Conservation (phyloP, 495 filamentous ascomycete genomes). For the Aeminium ludgeri region DNA sequence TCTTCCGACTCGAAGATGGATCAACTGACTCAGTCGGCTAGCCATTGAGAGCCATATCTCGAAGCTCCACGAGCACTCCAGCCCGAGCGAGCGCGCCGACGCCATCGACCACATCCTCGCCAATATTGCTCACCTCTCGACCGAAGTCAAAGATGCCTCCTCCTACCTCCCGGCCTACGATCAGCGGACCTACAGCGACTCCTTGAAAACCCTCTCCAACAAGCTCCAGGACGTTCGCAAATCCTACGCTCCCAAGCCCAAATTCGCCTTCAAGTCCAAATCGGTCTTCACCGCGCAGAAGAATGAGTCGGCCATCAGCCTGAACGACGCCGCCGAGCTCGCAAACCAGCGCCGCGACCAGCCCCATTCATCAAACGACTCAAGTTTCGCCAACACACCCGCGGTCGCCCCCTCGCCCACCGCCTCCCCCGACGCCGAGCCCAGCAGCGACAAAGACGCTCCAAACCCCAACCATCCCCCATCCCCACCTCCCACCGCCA, state of each 20-base stretch:
- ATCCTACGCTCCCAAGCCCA: slow-evolving; percentile 43
- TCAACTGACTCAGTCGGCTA: too few species aligned
- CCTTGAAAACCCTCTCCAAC: slow-evolving; percentile 51
- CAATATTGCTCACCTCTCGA: slow-evolving; percentile 47
- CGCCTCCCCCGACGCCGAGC: slow-evolving; percentile 13
- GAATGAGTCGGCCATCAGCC: slow-evolving; percentile 34
- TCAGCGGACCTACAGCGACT: slow-evolving; percentile 56
- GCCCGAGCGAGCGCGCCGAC: slow-evolving; percentile 35
- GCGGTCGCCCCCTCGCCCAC: slow-evolving; percentile 33
- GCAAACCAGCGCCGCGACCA: slow-evolving; percentile 23
- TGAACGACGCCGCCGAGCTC: slow-evolving; percentile 15
- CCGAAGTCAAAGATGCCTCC: slow-evolving; percentile 50
- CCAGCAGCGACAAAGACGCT: neutral
- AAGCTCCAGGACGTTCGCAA: slow-evolving; percentile 43
- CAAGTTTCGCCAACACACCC: slow-evolving; percentile 29
- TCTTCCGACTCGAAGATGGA: too few species aligned
- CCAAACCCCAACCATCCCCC: neutral
- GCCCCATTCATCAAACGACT: slow-evolving; percentile 23
- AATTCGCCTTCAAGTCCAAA: slow-evolving; percentile 55
- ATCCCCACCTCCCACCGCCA: slow-evolving; percentile 26
- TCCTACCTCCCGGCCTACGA: slow-evolving; percentile 60
- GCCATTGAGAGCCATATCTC: too few species aligned
- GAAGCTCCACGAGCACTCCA: too few species aligned
- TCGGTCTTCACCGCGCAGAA: slow-evolving; percentile 8
- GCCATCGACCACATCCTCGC: slow-evolving; percentile 52